Evolutionary conservation across 257 asterid genomes (phyloP).

Genomic region (Solanum chmielewskii): DNA sequence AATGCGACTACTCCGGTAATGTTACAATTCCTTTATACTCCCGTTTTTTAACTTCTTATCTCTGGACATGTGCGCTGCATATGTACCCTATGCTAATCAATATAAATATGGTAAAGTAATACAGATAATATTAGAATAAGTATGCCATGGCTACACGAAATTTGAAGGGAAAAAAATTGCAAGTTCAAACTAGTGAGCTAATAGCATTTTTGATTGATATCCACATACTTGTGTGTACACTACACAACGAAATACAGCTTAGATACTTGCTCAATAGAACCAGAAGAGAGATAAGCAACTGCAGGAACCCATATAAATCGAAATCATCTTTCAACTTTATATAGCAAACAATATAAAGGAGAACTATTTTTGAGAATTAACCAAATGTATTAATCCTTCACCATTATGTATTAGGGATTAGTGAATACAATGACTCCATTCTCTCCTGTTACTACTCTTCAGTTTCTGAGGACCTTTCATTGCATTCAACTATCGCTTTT

Average conservation of each 20-base stretch:
- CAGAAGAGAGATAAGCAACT: background rate
- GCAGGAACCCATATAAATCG: background rate
- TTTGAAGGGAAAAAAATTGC: background rate
- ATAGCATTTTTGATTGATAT: background rate
- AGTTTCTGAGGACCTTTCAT: background rate
- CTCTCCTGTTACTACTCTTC: background rate
- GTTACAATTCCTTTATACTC: background rate
- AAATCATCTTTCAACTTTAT: background rate
- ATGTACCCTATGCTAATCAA: background rate
- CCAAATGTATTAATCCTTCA: background rate
- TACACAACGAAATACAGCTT: background rate
- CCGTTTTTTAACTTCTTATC: background rate
- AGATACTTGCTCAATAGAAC: background rate
- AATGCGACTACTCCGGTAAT: constrained; percentile 77
- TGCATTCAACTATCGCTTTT: background rate
- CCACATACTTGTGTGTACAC: background rate
- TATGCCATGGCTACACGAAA: background rate
- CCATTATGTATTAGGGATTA: background rate
- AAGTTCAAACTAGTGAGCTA: background rate
- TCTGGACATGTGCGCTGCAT: background rate
- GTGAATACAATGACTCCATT: background rate
- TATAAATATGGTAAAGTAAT: background rate
- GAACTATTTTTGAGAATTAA: background rate
- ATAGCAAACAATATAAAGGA: background rate
- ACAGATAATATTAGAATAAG: background rate